Percentiles rank a stretch among this genome's conserved stretches.
Evolutionary conservation across 495 filamentous ascomycete species (phyloP).

Genomic region (Xylaria venustula): DNA sequence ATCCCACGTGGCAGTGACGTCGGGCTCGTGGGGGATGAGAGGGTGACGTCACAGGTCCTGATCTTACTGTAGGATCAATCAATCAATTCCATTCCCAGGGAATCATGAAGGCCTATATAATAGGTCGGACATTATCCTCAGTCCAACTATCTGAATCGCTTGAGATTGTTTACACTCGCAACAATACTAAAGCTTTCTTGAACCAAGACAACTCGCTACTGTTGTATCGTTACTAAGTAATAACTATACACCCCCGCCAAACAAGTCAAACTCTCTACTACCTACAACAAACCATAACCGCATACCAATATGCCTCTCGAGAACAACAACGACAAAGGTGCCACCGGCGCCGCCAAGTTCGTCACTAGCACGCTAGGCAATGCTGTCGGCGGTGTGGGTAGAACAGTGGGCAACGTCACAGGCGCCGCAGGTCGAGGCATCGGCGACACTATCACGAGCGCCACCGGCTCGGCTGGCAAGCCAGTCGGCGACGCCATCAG

Average conservation of each 20-base stretch:
- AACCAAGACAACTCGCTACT: neutral
- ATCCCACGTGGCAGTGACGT: conserved; percentile 13
- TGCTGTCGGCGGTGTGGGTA: conserved; percentile 53
- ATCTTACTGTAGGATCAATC: too few species aligned
- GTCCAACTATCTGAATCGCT: too few species aligned
- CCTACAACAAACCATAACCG: neutral
- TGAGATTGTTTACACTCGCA: too few species aligned
- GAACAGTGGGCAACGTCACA: conserved; percentile 67
- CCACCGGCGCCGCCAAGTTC: conserved; percentile 63
- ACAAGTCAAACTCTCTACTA: neutral
- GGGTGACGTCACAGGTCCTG: conserved; percentile 13
- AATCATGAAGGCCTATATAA: neutral
- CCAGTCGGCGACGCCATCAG: conserved; percentile 66
- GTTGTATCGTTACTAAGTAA: neutral
- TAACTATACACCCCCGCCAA: neutral
- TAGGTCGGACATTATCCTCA: too few species aligned
- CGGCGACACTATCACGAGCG: conserved; percentile 60
- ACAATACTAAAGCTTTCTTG: neutral
- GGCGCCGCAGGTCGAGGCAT: conserved; percentile 65
- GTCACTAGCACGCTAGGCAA: conserved; percentile 59
- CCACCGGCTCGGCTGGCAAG: conserved; percentile 61
- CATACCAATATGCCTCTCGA: conserved; percentile 31
- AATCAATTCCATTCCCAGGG: neutral
- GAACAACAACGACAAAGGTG: conserved; percentile 50
- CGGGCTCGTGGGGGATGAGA: neutral